These are phyloP conservation scores for Claviceps fusiformis DNA, from an alignment of 2,329 filamentous ascomycete genomes.

Conservation along the genomic window DNA sequence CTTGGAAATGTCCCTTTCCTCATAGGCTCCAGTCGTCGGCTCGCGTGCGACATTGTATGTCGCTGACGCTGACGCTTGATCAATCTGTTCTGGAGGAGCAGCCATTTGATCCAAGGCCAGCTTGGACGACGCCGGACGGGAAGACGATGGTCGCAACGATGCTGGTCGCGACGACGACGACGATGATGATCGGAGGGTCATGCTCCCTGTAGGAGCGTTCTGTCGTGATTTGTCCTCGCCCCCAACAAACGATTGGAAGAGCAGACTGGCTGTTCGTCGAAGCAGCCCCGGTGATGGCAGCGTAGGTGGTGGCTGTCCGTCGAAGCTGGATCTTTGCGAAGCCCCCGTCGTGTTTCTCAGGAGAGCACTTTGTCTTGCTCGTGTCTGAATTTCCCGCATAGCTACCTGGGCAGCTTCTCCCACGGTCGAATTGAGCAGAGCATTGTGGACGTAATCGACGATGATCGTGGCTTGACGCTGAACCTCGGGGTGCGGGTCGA, in stretches of 20 bases:
- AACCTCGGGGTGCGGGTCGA: constrained; percentile 90
- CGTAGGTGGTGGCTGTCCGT: constrained; percentile 26
- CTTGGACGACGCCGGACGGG: constrained; percentile 21
- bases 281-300: constrained; percentile 43
- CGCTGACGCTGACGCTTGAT: constrained; percentile 50
- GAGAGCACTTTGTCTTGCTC: constrained; percentile 31
- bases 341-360: constrained; percentile 28
- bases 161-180: constrained; percentile 1
- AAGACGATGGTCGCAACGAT: constrained; percentile 10
- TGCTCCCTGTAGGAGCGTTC: constrained; percentile 16
- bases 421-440: constrained; percentile 64
- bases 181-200: constrained; percentile 17
- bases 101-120: constrained; percentile 28
- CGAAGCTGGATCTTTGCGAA: constrained; percentile 30
- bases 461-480: constrained; percentile 74
- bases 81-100: constrained; percentile 60
- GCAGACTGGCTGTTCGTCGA: constrained; percentile 48
- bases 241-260: constrained; percentile 45
- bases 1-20: constrained; percentile 44
- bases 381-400: constrained; percentile 58
- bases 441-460: constrained; percentile 71
- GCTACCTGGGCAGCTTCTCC: constrained; percentile 50
- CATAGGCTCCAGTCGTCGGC: constrained; percentile 66
- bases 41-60: constrained; percentile 63
- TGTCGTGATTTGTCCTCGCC: constrained; percentile 30